Evolutionary conservation across 2,329 filamentous ascomycete species (phyloP).

Genomic region (Purpureocillium lavendulum): DNA sequence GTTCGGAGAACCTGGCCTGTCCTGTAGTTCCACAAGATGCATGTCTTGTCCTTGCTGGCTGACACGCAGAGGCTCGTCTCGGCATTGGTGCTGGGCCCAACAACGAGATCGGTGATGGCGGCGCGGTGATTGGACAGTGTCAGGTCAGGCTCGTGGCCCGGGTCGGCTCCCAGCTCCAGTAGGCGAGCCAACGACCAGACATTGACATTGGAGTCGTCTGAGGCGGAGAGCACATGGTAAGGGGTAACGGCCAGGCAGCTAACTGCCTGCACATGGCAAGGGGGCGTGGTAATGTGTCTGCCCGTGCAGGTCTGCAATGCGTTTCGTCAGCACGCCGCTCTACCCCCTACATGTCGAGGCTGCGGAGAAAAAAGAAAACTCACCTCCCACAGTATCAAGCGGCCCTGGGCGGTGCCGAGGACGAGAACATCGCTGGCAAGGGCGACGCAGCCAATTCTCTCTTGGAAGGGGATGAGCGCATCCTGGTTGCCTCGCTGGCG

Average conservation of each 20-base stretch:
- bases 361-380: slow-evolving; percentile 14
- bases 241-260: slow-evolving; percentile 66
- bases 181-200: slow-evolving; percentile 80
- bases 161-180: slow-evolving; percentile 48
- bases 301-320: slow-evolving; percentile 58
- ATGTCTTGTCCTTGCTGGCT: slow-evolving; percentile 76
- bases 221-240: slow-evolving; percentile 68
- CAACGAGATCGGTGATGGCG: slow-evolving; percentile 56
- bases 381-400: slow-evolving; percentile 90
- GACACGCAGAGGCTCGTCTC: slow-evolving; percentile 79
- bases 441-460: slow-evolving; percentile 72
- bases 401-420: slow-evolving; percentile 76
- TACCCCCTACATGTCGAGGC: not conserved
- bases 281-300: slow-evolving; percentile 64
- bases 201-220: slow-evolving; percentile 81
- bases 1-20: slow-evolving; percentile 71
- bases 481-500: slow-evolving; percentile 79
- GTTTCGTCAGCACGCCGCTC: not conserved
- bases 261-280: slow-evolving; percentile 72
- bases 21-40: slow-evolving; percentile 87
- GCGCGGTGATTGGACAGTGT: slow-evolving; percentile 73
- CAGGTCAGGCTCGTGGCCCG: slow-evolving; percentile 60
- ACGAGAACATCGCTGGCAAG: slow-evolving; percentile 66
- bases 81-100: slow-evolving; percentile 57
- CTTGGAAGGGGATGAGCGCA: slow-evolving; percentile 77